Conservation (phyloP, 768 basidiomycete species). For the Xerocomus spinulosus region DNA sequence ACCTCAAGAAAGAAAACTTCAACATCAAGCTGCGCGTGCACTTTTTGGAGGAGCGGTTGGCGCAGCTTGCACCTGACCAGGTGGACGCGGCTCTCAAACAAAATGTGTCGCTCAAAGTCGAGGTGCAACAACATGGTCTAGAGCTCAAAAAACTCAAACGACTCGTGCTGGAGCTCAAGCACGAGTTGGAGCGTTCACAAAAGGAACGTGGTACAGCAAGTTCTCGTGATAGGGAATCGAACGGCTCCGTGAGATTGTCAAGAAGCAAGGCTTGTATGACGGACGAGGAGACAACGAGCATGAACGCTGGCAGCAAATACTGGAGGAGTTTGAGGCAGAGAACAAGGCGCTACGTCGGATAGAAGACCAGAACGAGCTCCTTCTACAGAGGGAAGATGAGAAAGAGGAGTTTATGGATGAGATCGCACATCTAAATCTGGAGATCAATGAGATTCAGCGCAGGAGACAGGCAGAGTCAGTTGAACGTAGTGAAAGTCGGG, state of each 20-base stretch:
- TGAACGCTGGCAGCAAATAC: constrained; percentile 43
- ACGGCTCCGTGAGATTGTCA: constrained; percentile 62
- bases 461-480: constrained; percentile 57
- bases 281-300: constrained; percentile 38
- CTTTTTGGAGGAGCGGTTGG: constrained; percentile 90
- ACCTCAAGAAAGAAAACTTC: constrained; percentile 95
- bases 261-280: constrained; percentile 43
- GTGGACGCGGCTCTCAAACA: constrained; percentile 89
- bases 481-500: constrained; percentile 72
- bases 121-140: constrained; percentile 82
- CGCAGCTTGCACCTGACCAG: constrained; percentile 85
- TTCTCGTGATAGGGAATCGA: constrained; percentile 60
- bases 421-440: constrained; percentile 56
- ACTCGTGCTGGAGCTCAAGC: constrained; percentile 77
- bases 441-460: constrained; percentile 62
- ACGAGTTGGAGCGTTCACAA: constrained; percentile 69
- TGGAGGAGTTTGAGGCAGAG: constrained; percentile 58
- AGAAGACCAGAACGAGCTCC: constrained; percentile 54
- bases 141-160: constrained; percentile 93
- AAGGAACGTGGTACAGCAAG: constrained; percentile 40
- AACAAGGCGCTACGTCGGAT: constrained; percentile 59
- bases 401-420: constrained; percentile 66
- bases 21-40: constrained; percentile 94
- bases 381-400: constrained; percentile 62
- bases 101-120: constrained; percentile 90